Percentiles rank a stretch among this genome's conserved stretches.
Evolutionary conservation across 148 eudicot species (phyloP).

Genomic region (Silene conica): DNA sequence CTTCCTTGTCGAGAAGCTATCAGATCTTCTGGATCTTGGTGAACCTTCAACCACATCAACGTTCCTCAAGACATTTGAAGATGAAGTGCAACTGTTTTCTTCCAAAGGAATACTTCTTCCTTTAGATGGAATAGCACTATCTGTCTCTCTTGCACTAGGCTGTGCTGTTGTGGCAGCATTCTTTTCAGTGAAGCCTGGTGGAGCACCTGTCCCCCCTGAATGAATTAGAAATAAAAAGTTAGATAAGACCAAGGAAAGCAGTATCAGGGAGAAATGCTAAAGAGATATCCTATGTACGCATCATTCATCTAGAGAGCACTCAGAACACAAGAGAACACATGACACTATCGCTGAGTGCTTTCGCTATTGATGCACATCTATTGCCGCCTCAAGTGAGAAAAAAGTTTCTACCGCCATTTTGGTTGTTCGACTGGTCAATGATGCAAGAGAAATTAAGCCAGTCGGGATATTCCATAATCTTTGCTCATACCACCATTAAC

Average conservation of each 20-base stretch:
- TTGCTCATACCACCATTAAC: slow-evolving; percentile 63
- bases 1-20: slow-evolving; percentile 29
- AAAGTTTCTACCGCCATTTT: slow-evolving; percentile 39
- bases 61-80: slow-evolving; percentile 22
- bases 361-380: slow-evolving; percentile 34
- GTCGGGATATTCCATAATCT: slow-evolving; percentile 70
- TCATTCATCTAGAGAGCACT: slow-evolving; percentile 22
- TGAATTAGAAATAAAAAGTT: neutral
- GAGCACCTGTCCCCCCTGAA: slow-evolving; percentile 24
- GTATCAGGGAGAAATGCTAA: neutral
- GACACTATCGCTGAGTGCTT: slow-evolving; percentile 33
- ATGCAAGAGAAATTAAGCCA: slow-evolving; percentile 92
- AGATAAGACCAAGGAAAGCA: neutral
- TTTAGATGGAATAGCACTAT: slow-evolving; percentile 12
- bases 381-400: slow-evolving; percentile 36
- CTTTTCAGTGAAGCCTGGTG: slow-evolving; percentile 27
- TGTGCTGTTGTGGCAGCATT: slow-evolving; percentile 19
- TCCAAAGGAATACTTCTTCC: slow-evolving; percentile 14
- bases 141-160: slow-evolving; percentile 18
- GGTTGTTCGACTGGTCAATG: slow-evolving; percentile 43
- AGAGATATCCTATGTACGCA: neutral
- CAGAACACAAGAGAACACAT: slow-evolving; percentile 39
- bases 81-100: too few species aligned
- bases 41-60: slow-evolving; percentile 29
- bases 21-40: slow-evolving; percentile 33